Percentiles rank a stretch among this genome's conserved stretches.
These are phyloP conservation scores for Luvunga scandens DNA, from an alignment of 345 rosid genomes.

Conservation along the genomic window DNA sequence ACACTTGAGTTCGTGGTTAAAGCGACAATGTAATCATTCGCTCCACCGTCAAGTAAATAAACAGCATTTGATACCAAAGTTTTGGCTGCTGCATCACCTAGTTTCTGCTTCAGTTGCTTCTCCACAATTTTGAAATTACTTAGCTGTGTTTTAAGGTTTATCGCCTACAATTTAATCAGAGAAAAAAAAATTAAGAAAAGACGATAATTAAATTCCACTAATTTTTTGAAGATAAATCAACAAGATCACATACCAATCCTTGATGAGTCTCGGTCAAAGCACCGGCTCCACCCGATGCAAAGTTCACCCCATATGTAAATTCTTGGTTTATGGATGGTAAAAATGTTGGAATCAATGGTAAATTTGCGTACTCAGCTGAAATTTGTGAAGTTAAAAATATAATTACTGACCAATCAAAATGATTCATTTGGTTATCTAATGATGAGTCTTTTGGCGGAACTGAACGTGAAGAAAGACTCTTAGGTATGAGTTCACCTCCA, in stretches of 20 bases:
- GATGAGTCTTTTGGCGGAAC: too few species aligned
- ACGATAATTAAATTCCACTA: background rate
- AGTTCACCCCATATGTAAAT: conserved; percentile 22
- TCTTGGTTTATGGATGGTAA: background rate
- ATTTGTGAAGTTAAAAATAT: background rate
- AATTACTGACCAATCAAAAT: background rate
- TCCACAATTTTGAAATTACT: conserved; percentile 35
- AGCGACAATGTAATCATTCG: conserved; percentile 8
- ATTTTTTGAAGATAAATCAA: background rate
- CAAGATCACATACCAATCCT: background rate
- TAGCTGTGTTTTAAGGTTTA: conserved; percentile 37
- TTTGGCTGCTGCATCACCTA: conserved; percentile 34
- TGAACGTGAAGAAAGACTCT: background rate
- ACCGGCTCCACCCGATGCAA: conserved; percentile 24
- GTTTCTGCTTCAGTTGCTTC: conserved; percentile 24
- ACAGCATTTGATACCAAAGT: conserved; percentile 35
- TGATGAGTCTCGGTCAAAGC: conserved; percentile 14
- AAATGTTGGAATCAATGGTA: conserved; percentile 11
- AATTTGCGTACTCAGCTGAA: conserved; percentile 22
- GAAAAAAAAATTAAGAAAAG: background rate
- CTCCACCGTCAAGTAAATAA: conserved; percentile 40
- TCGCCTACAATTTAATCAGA: conserved; percentile 21
- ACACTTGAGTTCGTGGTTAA: background rate
- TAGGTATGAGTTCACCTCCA: background rate
- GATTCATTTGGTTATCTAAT: background rate